Conservation (phyloP, 1,284 basidiomycete genomes). For the Athelia sp. region DNA sequence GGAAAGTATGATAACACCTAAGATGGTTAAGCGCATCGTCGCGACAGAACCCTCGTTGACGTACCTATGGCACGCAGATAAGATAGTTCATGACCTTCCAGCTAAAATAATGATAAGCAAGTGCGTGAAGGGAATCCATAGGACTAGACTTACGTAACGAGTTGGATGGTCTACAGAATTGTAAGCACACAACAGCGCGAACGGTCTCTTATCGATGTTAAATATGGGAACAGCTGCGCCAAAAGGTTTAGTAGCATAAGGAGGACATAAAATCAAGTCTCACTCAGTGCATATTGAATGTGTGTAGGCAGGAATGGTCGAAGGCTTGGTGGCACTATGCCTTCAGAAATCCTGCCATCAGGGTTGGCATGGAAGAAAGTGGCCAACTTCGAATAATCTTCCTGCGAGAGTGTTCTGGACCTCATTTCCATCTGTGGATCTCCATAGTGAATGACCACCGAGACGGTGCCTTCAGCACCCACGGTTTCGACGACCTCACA, state of each 20-base stretch:
- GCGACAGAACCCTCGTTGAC: conserved; percentile 6
- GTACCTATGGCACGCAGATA: conserved; percentile 83
- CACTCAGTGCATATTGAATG: conserved; percentile 83
- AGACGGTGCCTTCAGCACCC: conserved; percentile 59
- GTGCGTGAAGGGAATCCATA: background rate
- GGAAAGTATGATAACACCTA: conserved; percentile 90
- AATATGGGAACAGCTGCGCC: conserved; percentile 81
- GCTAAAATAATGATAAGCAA: conserved; percentile 30
- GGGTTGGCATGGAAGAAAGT: conserved; percentile 75
- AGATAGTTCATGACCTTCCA: conserved; percentile 91
- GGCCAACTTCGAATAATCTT: conserved; percentile 71
- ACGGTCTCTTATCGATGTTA: conserved; percentile 91
- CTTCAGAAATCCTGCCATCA: conserved; percentile 83
- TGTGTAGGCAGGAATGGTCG: conserved; percentile 74
- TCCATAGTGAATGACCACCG: conserved; percentile 54
- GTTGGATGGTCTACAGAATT: conserved; percentile 76
- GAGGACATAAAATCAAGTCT: conserved; percentile 20
- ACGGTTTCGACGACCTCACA: conserved; percentile 83
- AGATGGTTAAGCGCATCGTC: conserved; percentile 7
- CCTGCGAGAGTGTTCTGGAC: conserved; percentile 48
- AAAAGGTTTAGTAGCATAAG: conserved; percentile 1
- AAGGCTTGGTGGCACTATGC: conserved; percentile 74
- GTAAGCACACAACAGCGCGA: conserved; percentile 89
- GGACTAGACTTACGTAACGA: conserved; percentile 65
- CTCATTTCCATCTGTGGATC: conserved; percentile 37